Evolutionary conservation across 176 grass and related monocot genomes (phyloP).

Genomic region (Canna indica): DNA sequence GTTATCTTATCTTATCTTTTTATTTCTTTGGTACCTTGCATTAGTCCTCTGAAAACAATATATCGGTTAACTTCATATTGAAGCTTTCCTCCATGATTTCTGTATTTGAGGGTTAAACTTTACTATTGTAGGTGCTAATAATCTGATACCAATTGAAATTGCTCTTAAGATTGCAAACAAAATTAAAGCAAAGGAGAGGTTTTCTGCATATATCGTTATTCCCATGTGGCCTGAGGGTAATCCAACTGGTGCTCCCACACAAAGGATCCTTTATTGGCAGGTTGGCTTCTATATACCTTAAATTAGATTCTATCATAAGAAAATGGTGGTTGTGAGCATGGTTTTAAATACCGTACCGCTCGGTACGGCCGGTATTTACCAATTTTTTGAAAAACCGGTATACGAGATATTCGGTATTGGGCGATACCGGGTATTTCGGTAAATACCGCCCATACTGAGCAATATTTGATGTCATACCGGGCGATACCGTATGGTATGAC

Average conservation of each 20-base stretch:
- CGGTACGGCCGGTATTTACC: too few relatives aligned
- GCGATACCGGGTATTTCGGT: too few relatives aligned
- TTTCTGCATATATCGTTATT: slow-evolving; percentile 78
- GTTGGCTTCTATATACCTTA: slow-evolving; percentile 25
- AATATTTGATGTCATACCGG: too few relatives aligned
- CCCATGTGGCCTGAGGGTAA: slow-evolving; percentile 99
- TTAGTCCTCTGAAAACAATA: neutral
- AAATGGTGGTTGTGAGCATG: too few relatives aligned
- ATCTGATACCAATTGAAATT: slow-evolving; percentile 89
- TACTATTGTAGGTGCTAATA: slow-evolving; percentile 63
- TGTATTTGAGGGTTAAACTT: neutral
- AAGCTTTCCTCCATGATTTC: neutral
- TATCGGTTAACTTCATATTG: neutral
- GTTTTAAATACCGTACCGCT: too few relatives aligned
- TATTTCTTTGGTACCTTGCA: too few relatives aligned
- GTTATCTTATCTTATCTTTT: neutral
- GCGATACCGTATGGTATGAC: too few relatives aligned
- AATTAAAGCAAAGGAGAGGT: slow-evolving; percentile 78
- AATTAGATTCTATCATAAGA: neutral
- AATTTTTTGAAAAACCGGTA: too few relatives aligned
- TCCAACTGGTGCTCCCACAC: slow-evolving; percentile 62
- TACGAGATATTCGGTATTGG: too few relatives aligned
- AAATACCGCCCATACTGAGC: too few relatives aligned
- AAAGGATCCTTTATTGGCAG: slow-evolving; percentile 91
- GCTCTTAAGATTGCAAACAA: slow-evolving; percentile 97